phyloP scores from a whole-genome alignment of 2,329 filamentous ascomycete genomes.

The Cytospora chrysosperma region DNA sequence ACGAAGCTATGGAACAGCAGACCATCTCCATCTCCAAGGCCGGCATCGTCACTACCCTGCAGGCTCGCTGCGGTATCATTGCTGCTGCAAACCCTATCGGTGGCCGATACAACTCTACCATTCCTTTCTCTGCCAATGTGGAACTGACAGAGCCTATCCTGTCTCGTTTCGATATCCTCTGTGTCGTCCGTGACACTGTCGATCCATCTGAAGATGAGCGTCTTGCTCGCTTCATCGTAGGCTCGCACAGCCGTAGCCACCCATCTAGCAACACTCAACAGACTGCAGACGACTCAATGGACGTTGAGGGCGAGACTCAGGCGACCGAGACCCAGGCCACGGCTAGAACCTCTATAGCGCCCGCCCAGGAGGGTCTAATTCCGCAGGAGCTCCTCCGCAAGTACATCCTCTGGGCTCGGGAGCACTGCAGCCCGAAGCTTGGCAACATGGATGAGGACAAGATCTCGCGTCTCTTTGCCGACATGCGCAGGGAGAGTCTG shows the following conservation, averaged over 20 bases:
- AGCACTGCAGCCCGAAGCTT: conserved; percentile 85
- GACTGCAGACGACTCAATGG: conserved; percentile 53
- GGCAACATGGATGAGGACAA: conserved; percentile 99
- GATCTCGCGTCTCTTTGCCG: conserved; percentile 86
- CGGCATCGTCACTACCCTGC: conserved; percentile 94
- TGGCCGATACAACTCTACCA: conserved; percentile 93
- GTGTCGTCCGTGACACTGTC: conserved; percentile 92
- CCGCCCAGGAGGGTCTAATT: conserved; percentile 65
- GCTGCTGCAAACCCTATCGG: conserved; percentile 96
- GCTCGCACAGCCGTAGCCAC: conserved; percentile 89
- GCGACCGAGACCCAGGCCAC: conserved; percentile 32
- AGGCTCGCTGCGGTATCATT: conserved; percentile 93
- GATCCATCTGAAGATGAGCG: conserved; percentile 91
- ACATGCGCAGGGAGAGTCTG: conserved; percentile 90
- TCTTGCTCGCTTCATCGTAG: conserved; percentile 90
- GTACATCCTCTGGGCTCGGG: conserved; percentile 93
- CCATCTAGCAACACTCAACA: conserved; percentile 49
- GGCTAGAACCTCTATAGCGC: conserved; percentile 23
- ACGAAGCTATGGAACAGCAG: conserved; percentile 99
- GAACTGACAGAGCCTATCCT: conserved; percentile 96
- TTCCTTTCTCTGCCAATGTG: conserved; percentile 94
- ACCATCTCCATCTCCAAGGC: conserved; percentile 99
- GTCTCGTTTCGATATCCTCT: conserved; percentile 96
- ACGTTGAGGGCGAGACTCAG: conserved; percentile 55
- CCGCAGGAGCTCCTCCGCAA: conserved; percentile 89